phyloP scores from a whole-genome alignment of 371 early-diverging fungal species.

The Rhizopus arrhizus region DNA sequence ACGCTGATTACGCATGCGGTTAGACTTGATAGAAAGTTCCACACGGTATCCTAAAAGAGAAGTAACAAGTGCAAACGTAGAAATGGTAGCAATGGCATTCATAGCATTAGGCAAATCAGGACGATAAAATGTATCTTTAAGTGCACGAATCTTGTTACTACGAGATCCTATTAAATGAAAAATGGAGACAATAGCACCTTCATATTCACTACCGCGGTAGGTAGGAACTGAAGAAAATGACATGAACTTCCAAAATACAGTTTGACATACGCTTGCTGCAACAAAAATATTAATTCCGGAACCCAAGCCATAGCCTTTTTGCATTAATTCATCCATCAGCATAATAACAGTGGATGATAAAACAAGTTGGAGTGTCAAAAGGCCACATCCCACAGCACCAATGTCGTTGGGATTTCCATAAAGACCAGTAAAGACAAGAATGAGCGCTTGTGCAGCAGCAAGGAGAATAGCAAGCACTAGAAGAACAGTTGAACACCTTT shows the following conservation, averaged over 20 bases:
- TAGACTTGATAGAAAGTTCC: conserved; percentile 98
- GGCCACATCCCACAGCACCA: conserved; percentile 90
- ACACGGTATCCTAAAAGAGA: conserved; percentile 99
- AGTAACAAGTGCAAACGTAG: conserved; percentile 95
- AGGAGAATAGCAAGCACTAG: conserved; percentile 87
- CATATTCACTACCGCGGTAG: conserved; percentile 98
- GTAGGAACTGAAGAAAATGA: conserved; percentile 97
- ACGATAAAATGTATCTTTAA: conserved; percentile 99
- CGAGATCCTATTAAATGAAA: conserved; percentile 96
- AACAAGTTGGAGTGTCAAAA: conserved; percentile 96
- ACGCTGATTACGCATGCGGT: conserved; percentile 94
- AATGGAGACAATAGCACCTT: conserved; percentile 97
- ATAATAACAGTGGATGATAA: conserved; percentile 97
- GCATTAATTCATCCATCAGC: conserved; percentile 98
- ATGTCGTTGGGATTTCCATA: conserved; percentile 96
- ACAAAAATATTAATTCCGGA: conserved; percentile 99
- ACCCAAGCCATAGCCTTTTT: conserved; percentile 99
- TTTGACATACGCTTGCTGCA: conserved; percentile 99
- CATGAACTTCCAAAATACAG: conserved; percentile 99
- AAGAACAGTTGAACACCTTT: background rate
- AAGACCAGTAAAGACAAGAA: conserved; percentile 97
- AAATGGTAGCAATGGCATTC: conserved; percentile 89
- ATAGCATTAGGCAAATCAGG: conserved; percentile 95
- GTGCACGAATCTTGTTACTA: conserved; percentile 95
- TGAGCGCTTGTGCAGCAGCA: conserved; percentile 97